These are phyloP conservation scores for Aspergillus bombycis DNA, from an alignment of 2,329 filamentous ascomycete species.

Conservation along the genomic window DNA sequence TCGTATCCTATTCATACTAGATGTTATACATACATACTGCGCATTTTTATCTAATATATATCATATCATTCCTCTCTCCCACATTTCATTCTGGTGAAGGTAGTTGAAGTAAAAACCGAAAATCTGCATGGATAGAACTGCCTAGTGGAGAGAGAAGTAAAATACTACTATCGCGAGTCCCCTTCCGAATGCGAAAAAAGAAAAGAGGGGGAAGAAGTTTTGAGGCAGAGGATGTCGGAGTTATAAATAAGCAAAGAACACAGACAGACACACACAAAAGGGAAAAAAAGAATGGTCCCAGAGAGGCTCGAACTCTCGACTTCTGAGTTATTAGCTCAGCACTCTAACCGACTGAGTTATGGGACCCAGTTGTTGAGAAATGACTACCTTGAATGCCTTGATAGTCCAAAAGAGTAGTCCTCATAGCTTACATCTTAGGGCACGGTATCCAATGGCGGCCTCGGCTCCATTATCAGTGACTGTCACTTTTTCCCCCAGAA, in stretches of 20 bases:
- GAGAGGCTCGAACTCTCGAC: constrained; percentile 5
- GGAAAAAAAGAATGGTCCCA: not conserved
- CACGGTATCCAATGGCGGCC: not conserved
- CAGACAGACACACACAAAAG: no score
- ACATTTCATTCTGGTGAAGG: not conserved
- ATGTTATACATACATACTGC: no score
- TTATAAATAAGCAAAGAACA: no score
- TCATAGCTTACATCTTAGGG: not conserved
- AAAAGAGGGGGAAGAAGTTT: not conserved
- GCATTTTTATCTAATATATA: no score
- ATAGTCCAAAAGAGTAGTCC: no score
- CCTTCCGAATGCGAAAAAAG: not conserved
- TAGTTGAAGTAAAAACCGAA: no score
- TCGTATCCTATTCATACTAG: not conserved
- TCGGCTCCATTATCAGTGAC: not conserved
- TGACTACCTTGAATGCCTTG: no score
- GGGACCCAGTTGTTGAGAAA: not conserved
- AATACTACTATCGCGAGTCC: not conserved
- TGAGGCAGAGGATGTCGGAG: no score
- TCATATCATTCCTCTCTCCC: not conserved
- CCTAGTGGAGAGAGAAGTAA: not conserved
- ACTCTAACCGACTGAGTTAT: constrained; percentile 6
- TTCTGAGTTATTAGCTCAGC: constrained; percentile 5
- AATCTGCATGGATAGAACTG: not conserved
- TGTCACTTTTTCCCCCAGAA: not conserved